These are phyloP conservation scores for Oryza nivara DNA, from an alignment of 176 grass and related monocot genomes.

Conservation along the genomic window DNA sequence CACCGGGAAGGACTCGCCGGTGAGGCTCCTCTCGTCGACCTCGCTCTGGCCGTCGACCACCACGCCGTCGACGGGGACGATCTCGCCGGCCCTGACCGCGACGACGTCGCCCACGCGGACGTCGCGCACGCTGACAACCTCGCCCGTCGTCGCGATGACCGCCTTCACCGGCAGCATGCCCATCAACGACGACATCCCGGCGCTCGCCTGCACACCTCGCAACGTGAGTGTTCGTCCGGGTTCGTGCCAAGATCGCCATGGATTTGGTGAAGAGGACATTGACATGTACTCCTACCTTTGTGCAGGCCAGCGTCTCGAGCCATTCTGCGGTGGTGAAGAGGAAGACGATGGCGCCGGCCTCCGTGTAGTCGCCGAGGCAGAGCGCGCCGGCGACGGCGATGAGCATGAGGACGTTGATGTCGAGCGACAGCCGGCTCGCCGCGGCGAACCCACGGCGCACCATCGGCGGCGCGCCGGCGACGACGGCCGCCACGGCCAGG, in stretches of 20 bases:
- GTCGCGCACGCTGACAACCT: slow-evolving; percentile 46
- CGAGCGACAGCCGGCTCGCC: slow-evolving; percentile 42
- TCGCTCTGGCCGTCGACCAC: slow-evolving; percentile 67
- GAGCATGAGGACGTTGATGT: slow-evolving; percentile 79
- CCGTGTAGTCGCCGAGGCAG: slow-evolving; percentile 54
- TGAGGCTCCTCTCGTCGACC: slow-evolving; percentile 80
- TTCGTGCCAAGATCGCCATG: too few species aligned
- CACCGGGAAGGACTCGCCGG: slow-evolving; percentile 78
- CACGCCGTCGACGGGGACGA: slow-evolving; percentile 69
- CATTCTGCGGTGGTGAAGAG: slow-evolving; percentile 82
- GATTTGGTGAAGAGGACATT: too few species aligned
- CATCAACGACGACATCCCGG: slow-evolving; percentile 66
- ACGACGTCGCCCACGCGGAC: slow-evolving; percentile 45
- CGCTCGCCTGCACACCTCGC: slow-evolving; percentile 43
- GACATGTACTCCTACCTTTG: slow-evolving; percentile 29
- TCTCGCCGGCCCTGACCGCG: slow-evolving; percentile 61
- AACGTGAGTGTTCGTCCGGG: too few species aligned
- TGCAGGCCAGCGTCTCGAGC: slow-evolving; percentile 69
- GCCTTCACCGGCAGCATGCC: slow-evolving; percentile 55
- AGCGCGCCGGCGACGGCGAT: slow-evolving; percentile 54
- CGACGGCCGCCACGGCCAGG: slow-evolving; percentile 52
- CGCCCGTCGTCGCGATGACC: slow-evolving; percentile 46
- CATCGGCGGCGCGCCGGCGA: slow-evolving; percentile 60
- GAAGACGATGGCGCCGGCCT: slow-evolving; percentile 77
- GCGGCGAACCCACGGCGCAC: slow-evolving; percentile 37